Base-by-base conservation (phyloP, 2,329 filamentous ascomycete genomes). In the Arthrinium phaeospermum region DNA sequence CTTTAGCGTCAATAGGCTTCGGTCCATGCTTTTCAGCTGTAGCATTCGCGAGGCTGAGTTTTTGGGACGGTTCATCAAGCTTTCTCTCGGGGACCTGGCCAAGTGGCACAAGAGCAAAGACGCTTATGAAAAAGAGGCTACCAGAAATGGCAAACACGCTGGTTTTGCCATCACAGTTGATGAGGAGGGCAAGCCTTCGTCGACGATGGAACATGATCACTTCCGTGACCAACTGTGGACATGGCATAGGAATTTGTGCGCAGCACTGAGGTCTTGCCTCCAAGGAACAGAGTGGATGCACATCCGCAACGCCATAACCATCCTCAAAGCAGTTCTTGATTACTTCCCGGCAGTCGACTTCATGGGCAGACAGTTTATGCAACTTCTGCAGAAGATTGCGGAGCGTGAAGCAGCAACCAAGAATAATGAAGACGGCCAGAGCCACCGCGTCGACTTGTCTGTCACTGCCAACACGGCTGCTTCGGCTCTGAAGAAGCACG, bases 241-340 rank as follows among this genome's bases (percentile, higher is more conserved):
- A 77, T 98, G 96, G 95, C 97, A 99, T 82, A 91, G 92, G 77
- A 91, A 93, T 75, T 85, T 99, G 61, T 93, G 93, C 77, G 89
- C 86, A 69, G 94, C 96, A 2, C 85, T 99, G 71, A 95, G 95
- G 80, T 89, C 89, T 49, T 98, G 96, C 80, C 87, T 99, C 67
- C 90, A 91, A 24, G 92, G 92, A 41, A 91, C 90, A 45, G 96
- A 98, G 82, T 99, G 96, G 89, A 98, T 98, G 93, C 95, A 98
- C 81, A 97, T 98, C 80, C 92, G 96, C 71, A 99, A 99, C 80
- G 94, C 95, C 64, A 97, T 98, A 76, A 96, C 93, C 72, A 88
- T 98, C 4, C 86, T 99, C 73, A 97, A 96, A 80, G 89, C 90
- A 14, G 88, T 98, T 68, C 89, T 94, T 34, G 91, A 94, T 69